Evolutionary conservation across 2,329 filamentous ascomycete genomes (phyloP).

Genomic region (Penicillium psychrosexuale): DNA sequence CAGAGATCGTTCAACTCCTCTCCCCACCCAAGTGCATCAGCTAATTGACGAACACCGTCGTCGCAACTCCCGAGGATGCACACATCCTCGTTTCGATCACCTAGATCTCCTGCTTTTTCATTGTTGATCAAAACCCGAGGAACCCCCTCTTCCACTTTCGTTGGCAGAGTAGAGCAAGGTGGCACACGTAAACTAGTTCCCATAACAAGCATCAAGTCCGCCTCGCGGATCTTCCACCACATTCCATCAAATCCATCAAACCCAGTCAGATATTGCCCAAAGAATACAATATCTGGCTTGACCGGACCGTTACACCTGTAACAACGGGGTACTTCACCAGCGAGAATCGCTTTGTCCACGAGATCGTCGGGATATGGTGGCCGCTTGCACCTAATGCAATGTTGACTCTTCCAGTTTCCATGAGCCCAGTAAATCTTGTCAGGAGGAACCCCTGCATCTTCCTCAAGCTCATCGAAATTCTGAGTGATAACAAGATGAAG

Average conservation of each 20-base stretch:
- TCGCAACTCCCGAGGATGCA: slow-evolving; percentile 73
- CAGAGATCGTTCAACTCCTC: slow-evolving; percentile 75
- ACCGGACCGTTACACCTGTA: slow-evolving; percentile 66
- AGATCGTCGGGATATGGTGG: slow-evolving; percentile 61
- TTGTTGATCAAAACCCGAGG: slow-evolving; percentile 78
- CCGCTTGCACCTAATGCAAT: slow-evolving; percentile 73
- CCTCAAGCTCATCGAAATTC: slow-evolving; percentile 86
- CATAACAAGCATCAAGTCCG: slow-evolving; percentile 71
- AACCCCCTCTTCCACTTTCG: slow-evolving; percentile 53
- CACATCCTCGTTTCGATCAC: slow-evolving; percentile 70
- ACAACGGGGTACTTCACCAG: slow-evolving; percentile 67
- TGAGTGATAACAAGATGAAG: slow-evolving; percentile 84
- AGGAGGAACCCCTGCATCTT: slow-evolving; percentile 73
- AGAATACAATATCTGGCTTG: slow-evolving; percentile 86
- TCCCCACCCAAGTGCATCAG: slow-evolving; percentile 71
- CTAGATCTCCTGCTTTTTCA: slow-evolving; percentile 73
- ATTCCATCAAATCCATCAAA: too few relatives aligned
- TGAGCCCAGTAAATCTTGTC: slow-evolving; percentile 80
- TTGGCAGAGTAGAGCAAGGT: slow-evolving; percentile 73
- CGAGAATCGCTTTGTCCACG: slow-evolving; percentile 65
- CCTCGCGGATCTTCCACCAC: too few relatives aligned
- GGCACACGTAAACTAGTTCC: slow-evolving; percentile 77
- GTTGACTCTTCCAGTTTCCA: slow-evolving; percentile 79
- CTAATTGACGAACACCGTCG: slow-evolving; percentile 66
- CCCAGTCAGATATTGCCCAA: slow-evolving; percentile 62